Base-by-base conservation (phyloP, 805 yeast genomes). In the Candida sphagnicola region DNA sequence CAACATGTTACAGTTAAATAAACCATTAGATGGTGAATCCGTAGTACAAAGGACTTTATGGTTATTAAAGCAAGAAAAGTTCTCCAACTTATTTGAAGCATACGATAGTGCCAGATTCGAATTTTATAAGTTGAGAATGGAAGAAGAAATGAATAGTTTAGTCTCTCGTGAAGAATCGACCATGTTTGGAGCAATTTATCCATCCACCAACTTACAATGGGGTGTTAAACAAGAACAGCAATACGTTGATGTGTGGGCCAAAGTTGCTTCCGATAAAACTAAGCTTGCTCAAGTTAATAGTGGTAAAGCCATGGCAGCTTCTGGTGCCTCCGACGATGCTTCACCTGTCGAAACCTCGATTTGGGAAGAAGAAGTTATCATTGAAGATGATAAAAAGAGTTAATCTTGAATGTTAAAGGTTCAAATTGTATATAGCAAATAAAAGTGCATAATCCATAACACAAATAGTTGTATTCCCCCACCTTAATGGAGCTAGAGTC, bases 61-160 rank as follows among this genome's bases (percentile, higher is more conserved):
- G 62, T 50, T 69, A 28, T 53, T 66, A 45, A 47, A 55, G 18
- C 40, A 48, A 6, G 46, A 47, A 61, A 42, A 63, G 34, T 19
- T 29, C 14, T 41, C 62, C 46, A 57, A 67, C 28, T 54, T 82
- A 18, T 57, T 74, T 34, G 78, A 77, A 13, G 95, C 96, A 0
- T 93, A 91, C 56, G 91, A 87, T 53, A 77, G 78, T 53, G 88
- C 98, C 2, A 75, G 95, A 49, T 80, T 77, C 47, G 98, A 93
- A 62, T 93, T 87, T 57, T 93, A 93, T 60, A 75, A 84, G 49
- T 69, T 87, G 42, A 79, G 96, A 56, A 86, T 89, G 73, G 79
- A 83, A 43, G 84, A 85, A 54, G 96, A 90, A 52, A 69, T 86
- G 87, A 82, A 57, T 66, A 70, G 54, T 75, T 77, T 56, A 72